Evolutionary conservation across 148 eudicot species (phyloP).

Genomic region (Persicaria tinctoria): DNA sequence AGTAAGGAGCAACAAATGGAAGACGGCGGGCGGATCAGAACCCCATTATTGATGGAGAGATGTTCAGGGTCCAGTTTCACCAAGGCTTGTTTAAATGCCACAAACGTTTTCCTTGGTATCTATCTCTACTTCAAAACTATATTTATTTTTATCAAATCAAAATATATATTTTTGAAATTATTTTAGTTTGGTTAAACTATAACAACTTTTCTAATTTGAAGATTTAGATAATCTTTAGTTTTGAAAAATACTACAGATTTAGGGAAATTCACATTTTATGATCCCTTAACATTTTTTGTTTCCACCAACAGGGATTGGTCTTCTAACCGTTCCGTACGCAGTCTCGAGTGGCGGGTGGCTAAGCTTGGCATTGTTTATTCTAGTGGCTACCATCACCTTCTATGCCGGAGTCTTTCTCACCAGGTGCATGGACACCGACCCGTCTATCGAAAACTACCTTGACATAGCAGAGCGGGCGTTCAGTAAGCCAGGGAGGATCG

Average conservation of each 20-base stretch:
- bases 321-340: constrained; percentile 29
- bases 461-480: constrained; percentile 30
- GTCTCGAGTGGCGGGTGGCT: constrained; percentile 33
- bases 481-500: constrained; percentile 22
- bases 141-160: too few species aligned
- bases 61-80: constrained; percentile 25
- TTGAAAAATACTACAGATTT: too few species aligned
- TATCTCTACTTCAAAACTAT: too few species aligned
- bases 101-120: constrained; percentile 32
- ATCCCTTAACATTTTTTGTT: too few species aligned
- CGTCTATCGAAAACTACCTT: constrained; percentile 17
- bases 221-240: too few species aligned
- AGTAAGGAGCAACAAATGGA: constrained; percentile 13
- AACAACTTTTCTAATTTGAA: too few species aligned
- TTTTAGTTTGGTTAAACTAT: too few species aligned
- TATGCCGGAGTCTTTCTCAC: constrained; percentile 24
- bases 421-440: constrained; percentile 20
- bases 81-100: constrained; percentile 32
- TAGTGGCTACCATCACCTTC: constrained; percentile 17
- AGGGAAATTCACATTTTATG: too few species aligned
- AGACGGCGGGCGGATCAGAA: constrained; percentile 9
- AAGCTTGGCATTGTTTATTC: constrained; percentile 21
- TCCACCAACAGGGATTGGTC: constrained; percentile 23
- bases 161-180: too few species aligned
- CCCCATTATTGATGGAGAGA: constrained; percentile 16